These are phyloP conservation scores for Picochlorum costavermella DNA, from an alignment of 139 green algal species.

Conservation along the genomic window DNA sequence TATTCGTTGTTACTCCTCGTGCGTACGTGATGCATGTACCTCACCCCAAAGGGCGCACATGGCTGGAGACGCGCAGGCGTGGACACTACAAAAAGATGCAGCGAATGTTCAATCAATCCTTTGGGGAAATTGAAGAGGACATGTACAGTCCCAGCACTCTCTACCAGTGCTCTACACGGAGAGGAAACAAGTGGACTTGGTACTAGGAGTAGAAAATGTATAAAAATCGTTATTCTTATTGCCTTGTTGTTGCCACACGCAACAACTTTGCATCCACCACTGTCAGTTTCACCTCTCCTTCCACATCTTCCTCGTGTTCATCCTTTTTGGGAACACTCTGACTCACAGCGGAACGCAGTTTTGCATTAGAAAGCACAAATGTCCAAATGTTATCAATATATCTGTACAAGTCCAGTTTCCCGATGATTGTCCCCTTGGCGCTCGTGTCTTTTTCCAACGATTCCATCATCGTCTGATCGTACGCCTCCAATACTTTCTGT, in stretches of 20 bases:
- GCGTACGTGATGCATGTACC: conserved; percentile 27
- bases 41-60: conserved; percentile 14
- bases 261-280: conserved; percentile 23
- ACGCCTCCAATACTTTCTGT: conserved; percentile 30
- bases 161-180: conserved; percentile 7
- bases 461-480: conserved; percentile 11
- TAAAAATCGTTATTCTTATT: too few species aligned
- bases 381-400: conserved; percentile 50
- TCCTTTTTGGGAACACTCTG: conserved; percentile 12
- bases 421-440: conserved; percentile 26
- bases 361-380: conserved; percentile 34
- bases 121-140: conserved; percentile 16
- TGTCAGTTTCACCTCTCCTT: conserved; percentile 19
- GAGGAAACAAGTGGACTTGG: conserved; percentile 7
- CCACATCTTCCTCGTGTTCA: conserved; percentile 20
- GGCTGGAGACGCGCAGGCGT: conserved; percentile 16
- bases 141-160: conserved; percentile 19
- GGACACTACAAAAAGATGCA: conserved; percentile 29
- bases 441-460: conserved; percentile 17
- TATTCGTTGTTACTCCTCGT: conserved; percentile 20
- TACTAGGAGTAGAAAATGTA: neutral
- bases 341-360: conserved; percentile 15
- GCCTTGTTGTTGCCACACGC: neutral
- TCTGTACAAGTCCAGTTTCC: conserved; percentile 43
- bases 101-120: conserved; percentile 17